Conservation (phyloP, 352 stramenopile genomes). For the Phytophthora boehmeriae region DNA sequence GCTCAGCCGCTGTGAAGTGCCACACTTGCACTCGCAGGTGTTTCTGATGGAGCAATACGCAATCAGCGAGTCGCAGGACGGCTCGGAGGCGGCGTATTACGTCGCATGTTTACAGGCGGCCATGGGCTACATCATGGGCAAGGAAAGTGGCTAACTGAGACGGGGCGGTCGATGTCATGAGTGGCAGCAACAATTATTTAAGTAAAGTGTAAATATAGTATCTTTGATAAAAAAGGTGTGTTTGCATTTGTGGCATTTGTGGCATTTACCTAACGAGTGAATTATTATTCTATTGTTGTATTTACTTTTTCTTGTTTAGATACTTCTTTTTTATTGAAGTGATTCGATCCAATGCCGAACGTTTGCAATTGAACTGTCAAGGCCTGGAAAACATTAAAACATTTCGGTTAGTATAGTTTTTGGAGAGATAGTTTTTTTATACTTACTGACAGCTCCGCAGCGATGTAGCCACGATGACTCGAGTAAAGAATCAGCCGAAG, state of each 20-base stretch:
- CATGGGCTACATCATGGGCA: constrained; percentile 80
- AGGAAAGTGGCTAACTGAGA: constrained; percentile 13
- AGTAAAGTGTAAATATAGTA: constrained; percentile 37
- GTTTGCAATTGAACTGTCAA: constrained; percentile 46
- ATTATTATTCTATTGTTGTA: too few species aligned
- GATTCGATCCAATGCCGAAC: constrained; percentile 78
- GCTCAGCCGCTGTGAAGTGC: constrained; percentile 67
- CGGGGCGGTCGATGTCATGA: constrained; percentile 22
- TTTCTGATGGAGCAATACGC: constrained; percentile 82
- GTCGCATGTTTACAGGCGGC: constrained; percentile 78
- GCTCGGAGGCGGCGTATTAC: constrained; percentile 85
- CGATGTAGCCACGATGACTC: constrained; percentile 77
- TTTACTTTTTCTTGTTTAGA: too few species aligned
- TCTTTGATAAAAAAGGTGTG: constrained; percentile 24
- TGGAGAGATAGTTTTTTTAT: not conserved
- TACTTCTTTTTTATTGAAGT: constrained; percentile 58
- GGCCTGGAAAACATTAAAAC: constrained; percentile 20
- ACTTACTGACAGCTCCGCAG: constrained; percentile 72
- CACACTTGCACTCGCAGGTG: constrained; percentile 78
- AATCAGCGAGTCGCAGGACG: constrained; percentile 69
- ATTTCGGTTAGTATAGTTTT: too few species aligned
- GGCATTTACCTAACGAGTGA: constrained; percentile 6
- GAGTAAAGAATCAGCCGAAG: constrained; percentile 63
- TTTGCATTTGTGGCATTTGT: constrained; percentile 1
- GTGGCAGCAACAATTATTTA: constrained; percentile 41